Evolutionary conservation across 116 monocot genomes (phyloP), one percentile per base, ranked within the genome.

Genomic region (Phalaenopsis hybrid): DNA sequence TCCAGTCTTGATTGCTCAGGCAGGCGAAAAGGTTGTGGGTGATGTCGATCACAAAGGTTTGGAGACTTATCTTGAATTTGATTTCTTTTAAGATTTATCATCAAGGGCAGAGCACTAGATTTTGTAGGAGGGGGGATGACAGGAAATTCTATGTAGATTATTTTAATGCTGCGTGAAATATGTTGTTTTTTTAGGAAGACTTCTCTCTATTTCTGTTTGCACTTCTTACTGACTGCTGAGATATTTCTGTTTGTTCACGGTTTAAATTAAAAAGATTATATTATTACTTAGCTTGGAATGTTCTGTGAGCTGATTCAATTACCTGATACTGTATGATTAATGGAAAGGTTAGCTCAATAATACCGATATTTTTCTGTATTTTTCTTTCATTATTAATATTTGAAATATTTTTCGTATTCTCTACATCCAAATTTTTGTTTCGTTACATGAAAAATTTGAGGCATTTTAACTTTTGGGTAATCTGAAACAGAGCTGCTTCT

Each of bases 31-130:
- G 80, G 33, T 59, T 16, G 52, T 51, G 20, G 16, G 79, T 21
- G 48, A 76, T 61, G 25, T 82, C 90, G 87, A 90, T 92, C 41
- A 87, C 28, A 87, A 85, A 81, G 86, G 80, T 44, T 84, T 85
- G 10, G 82, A 83, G 21, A 87, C 84, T 70, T 92, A 89, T 76
- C 78, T 92, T 41, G 91, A 92, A 79, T 89, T 89, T 77, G 89
- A 92, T 89, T 92, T 92, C 87, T 92, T 92, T 84, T 92, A 44
- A 76, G 89, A 50, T 90, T 90, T 45, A 81, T 86, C 1, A 86
- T 43, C 11, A 43, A 51, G 61, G n/a, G 61, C 5, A n/a, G 18
- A 61, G 61, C 61, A 52, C 28, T 28, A 52, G 72, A 23, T 65
- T 65, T 81, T 81, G 81, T 81, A 37, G 16, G 11, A 31, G 18